phyloP scores from a whole-genome alignment of 352 stramenopile genomes.

The Thalassiosira ordinaria region DNA sequence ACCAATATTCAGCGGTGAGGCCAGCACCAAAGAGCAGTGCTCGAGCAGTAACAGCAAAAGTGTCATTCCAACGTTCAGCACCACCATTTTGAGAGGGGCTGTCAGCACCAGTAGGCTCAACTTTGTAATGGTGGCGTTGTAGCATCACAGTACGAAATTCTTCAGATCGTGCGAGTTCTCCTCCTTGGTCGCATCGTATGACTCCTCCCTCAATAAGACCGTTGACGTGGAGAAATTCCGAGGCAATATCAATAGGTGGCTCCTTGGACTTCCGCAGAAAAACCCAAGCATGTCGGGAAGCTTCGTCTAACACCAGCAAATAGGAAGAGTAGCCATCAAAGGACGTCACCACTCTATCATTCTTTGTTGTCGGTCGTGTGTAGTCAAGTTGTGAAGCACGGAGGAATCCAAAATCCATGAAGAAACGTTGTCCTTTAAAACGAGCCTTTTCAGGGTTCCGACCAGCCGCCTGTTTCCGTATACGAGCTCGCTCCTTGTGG shows the following conservation, averaged over 20 bases:
- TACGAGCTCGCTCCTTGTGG: constrained; percentile 19
- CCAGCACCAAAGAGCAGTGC: constrained; percentile 20
- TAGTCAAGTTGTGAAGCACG: constrained; percentile 9
- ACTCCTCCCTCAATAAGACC: not conserved
- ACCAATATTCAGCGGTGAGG: constrained; percentile 18
- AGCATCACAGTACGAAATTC: constrained; percentile 5
- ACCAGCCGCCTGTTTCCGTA: not conserved
- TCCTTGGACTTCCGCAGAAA: constrained; percentile 19
- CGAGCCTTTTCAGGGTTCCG: not conserved
- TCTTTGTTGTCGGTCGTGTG: not conserved
- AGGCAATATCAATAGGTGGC: not conserved
- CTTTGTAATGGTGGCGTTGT: not conserved
- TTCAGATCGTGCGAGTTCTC: constrained; percentile 13
- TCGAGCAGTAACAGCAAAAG: constrained; percentile 5
- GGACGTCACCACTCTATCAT: constrained; percentile 21
- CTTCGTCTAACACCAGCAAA: constrained; percentile 25
- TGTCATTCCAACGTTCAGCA: constrained; percentile 15
- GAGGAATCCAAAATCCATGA: constrained; percentile 33
- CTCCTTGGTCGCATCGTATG: constrained; percentile 28
- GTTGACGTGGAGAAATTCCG: not conserved
- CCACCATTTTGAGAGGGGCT: constrained; percentile 15
- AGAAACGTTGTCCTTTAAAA: not conserved
- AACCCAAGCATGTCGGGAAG: constrained; percentile 6
- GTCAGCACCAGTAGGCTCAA: constrained; percentile 32
- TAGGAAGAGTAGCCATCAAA: constrained; percentile 25